Evolutionary conservation across 192 early-diverging fungal species (phyloP), one percentile per base, ranked within the genome.

Genomic region (Coemansia sp.): DNA sequence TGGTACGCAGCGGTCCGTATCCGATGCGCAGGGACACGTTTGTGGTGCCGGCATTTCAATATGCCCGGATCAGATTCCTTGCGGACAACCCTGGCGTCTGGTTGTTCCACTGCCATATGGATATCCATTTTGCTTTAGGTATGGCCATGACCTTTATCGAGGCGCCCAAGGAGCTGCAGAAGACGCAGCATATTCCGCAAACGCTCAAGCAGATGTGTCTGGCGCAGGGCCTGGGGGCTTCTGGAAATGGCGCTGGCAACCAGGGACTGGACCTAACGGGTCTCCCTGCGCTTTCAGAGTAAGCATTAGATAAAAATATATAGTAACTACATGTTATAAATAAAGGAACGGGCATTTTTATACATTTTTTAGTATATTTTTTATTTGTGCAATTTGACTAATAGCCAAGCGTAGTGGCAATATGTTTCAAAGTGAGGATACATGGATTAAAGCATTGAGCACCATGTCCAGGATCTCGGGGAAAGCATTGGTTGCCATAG

Each of bases 21-120:
- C 83, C 63, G 58, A 82, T 62, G 53, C 78, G 24, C 36, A 59
- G 9, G 52, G 50, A 91, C 65, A 86, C 87, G 2, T 76, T 86
- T 35, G 59, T 78, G 0, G 71, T 92, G 6, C 85, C 85, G 6
- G 69, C 60, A 22, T 66, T 74, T 48, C 62, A 84, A 24, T 89
- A 85, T 58, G 65, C 82, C 24, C 84, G 85, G 39, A 62, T 95
- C 29, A 81, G 90, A 18, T 91, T 91, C 66, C 52, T 74, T 20
- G 88, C 89, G 11, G 84, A 93, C 70, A 93, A 93, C 69, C 89
- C 90, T 5, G 93, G 91, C 16, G 84, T 85, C 16, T 95, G 91
- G 91, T 68, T 88, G 36, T 83, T 93, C 77, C 93, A 93, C 74
- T 93, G 91, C 76, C 91, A 91, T 70, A 36, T 66, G 47, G 70